Conservation (phyloP, 2,329 filamentous ascomycete genomes). For the Colletotrichum eleusines region DNA sequence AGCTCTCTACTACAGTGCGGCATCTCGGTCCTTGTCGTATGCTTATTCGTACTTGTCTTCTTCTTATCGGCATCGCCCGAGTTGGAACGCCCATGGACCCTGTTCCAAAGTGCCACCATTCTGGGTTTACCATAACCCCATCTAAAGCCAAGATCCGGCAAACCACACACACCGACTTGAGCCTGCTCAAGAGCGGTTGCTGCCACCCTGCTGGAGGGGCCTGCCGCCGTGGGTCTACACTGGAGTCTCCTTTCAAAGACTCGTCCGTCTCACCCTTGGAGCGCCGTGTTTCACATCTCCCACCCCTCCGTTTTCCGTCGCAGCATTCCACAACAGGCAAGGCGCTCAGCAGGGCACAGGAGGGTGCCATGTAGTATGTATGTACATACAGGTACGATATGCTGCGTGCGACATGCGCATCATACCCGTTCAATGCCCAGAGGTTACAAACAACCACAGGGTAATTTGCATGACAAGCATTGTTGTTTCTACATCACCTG, state of each 20-base stretch:
- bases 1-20: slow-evolving; percentile 15
- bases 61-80: slow-evolving; percentile 35
- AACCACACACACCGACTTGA: slow-evolving; percentile 15
- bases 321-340: slow-evolving; percentile 12
- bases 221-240: slow-evolving; percentile 23
- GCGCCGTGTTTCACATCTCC: slow-evolving; percentile 35
- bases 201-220: slow-evolving; percentile 15
- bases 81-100: slow-evolving; percentile 20
- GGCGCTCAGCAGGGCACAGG: slow-evolving; percentile 2
- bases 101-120: slow-evolving; percentile 18
- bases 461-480: slow-evolving; percentile 20
- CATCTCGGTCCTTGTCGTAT: neutral
- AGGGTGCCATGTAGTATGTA: neutral
- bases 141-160: slow-evolving; percentile 13
- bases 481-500: slow-evolving; percentile 32
- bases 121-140: slow-evolving; percentile 13
- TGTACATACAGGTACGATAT: neutral
- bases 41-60: neutral
- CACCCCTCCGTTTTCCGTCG: slow-evolving; percentile 27
- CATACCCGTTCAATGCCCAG: slow-evolving; percentile 15
- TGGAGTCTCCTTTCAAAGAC: slow-evolving; percentile 33
- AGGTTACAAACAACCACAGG: neutral
- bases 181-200: slow-evolving; percentile 6
- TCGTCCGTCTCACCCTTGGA: slow-evolving; percentile 29
- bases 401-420: slow-evolving; percentile 19